Conservation (phyloP, 208 protist species). For the Wallacemonas collosoma region DNA sequence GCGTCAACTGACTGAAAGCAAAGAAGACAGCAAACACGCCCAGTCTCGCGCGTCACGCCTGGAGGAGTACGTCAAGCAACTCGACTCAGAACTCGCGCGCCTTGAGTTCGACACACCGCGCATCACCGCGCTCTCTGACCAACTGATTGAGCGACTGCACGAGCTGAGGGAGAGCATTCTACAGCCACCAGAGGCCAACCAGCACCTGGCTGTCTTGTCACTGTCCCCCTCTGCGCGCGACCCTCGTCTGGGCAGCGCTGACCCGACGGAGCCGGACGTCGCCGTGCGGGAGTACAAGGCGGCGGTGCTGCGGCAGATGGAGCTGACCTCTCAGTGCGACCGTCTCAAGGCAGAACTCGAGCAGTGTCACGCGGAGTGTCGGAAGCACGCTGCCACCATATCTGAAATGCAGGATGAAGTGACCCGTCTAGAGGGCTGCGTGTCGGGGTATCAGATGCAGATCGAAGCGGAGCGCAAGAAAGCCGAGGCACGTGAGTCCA, state of each 20-base stretch:
- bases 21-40: constrained; percentile 63
- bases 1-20: constrained; percentile 52
- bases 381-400: constrained; percentile 26
- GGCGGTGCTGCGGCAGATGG: constrained; percentile 54
- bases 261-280: constrained; percentile 29
- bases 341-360: constrained; percentile 50
- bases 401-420: constrained; percentile 56
- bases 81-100: constrained; percentile 69
- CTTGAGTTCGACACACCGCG: constrained; percentile 56
- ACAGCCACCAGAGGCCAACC: constrained; percentile 8
- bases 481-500: constrained; percentile 51
- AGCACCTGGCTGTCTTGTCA: background rate
- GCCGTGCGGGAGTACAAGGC: constrained; percentile 79
- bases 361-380: constrained; percentile 31
- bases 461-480: constrained; percentile 71
- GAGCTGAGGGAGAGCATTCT: constrained; percentile 83
- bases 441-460: constrained; percentile 54
- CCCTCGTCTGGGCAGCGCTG: background rate
- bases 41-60: constrained; percentile 56
- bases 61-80: constrained; percentile 59
- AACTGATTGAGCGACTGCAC: constrained; percentile 51
- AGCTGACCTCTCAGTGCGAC: constrained; percentile 57
- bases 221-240: background rate
- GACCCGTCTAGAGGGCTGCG: constrained; percentile 37
- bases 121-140: constrained; percentile 44